These are phyloP conservation scores for Tetraselmis striata DNA, from an alignment of 139 green algal species.

Conservation along the genomic window DNA sequence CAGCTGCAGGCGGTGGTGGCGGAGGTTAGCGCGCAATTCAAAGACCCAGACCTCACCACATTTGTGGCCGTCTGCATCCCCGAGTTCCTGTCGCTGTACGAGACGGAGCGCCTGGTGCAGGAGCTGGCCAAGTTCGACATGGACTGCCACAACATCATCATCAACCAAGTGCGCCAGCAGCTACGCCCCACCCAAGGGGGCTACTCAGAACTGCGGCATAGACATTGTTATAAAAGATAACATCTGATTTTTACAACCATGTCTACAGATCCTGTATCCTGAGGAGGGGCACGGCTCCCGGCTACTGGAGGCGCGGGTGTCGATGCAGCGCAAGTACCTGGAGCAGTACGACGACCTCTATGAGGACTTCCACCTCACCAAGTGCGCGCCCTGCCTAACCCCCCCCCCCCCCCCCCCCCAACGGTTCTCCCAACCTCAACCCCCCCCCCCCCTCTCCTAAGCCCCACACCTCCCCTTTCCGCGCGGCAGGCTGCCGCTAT, in stretches of 20 bases:
- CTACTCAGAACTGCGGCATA: too few species aligned
- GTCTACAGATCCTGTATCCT: constrained; percentile 2
- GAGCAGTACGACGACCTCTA: constrained; percentile 92
- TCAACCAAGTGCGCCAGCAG: constrained; percentile 87
- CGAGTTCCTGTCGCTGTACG: constrained; percentile 95
- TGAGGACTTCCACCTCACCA: constrained; percentile 66
- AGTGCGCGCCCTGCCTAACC: not conserved
- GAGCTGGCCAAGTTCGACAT: constrained; percentile 96
- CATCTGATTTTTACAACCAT: too few species aligned
- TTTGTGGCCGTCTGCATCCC: constrained; percentile 98
- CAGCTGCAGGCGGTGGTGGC: constrained; percentile 48
- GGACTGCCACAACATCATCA: constrained; percentile 90
- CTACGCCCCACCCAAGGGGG: too few species aligned
- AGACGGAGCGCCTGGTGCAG: constrained; percentile 92
- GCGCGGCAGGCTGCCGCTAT: constrained; percentile 62
- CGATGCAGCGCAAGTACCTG: constrained; percentile 74
- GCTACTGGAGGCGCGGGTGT: constrained; percentile 74
- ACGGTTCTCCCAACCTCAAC: too few species aligned
- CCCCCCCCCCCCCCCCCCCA: too few species aligned
- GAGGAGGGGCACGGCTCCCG: constrained; percentile 25
- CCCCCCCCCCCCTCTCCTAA: not conserved
- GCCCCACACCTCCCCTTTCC: not conserved
- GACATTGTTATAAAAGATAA: too few species aligned
- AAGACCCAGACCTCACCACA: constrained; percentile 86
- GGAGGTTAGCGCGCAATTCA: constrained; percentile 89